Evolutionary conservation across 306 rosid species (phyloP), one percentile per base, ranked within the genome.

Genomic region (Cicer cuneatum): DNA sequence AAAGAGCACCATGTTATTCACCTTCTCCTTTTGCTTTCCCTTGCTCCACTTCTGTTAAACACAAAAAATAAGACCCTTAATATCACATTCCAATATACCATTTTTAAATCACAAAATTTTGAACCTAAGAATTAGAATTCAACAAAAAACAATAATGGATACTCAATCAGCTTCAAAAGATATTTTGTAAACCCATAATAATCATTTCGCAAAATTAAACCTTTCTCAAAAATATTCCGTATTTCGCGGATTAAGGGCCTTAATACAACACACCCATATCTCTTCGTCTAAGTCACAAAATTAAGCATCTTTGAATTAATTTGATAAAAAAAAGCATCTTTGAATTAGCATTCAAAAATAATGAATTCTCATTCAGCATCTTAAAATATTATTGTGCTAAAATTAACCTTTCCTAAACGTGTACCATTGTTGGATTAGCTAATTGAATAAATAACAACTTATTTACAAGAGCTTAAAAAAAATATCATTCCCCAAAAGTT

Each of bases 21-120:
- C 93, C 90, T 89, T 89, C 81, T 89, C 93, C 89, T 89, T 89
- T 2, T 89, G 93, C 89, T 89, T 89, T 57, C 93, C 93, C 76
- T 89, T 89, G 82, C 90, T 85, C 89, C 90, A 89, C 82, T 89
- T 88, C 93, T 87, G 86, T 43, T 62, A 64, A 74, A 11, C 66
- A 59, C 64, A 78, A n/a, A 40, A 47, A 39, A 46, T 1, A 1
- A 62, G 48, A 18, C 24, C 39, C 24, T 43, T 15, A 40, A 38
- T 8, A 72, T 39, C 62, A 19, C 49, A 47, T 6, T 40, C 14
- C 45, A 40, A 14, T 19, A 64, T 6, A 1, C 35, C 0, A 21
- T 29, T 3, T 29, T 0, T 3, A 29, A 29, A 29, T 29, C 35
- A 29, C 35, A 29, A 3, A 29, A 29, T 3, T 29, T 3, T 29